Evolutionary conservation across 116 monocot genomes (phyloP).

Genomic region (Posidonia oceanica): DNA sequence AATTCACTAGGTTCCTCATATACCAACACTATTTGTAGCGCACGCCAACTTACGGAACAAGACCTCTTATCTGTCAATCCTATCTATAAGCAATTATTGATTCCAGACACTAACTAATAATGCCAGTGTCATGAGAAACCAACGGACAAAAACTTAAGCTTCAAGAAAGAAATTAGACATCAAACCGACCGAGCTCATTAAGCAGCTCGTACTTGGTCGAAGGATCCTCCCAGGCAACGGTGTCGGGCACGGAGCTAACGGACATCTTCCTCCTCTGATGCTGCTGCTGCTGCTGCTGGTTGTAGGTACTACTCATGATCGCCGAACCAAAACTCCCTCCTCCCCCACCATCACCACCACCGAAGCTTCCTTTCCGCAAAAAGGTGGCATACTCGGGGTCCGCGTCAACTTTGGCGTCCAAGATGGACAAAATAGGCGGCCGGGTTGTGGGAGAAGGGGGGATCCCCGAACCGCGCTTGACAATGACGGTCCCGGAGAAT

Average conservation of each 20-base stretch:
- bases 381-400: slow-evolving; percentile 40
- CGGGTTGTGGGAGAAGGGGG: slow-evolving; percentile 17
- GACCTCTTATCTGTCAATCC: too few relatives aligned
- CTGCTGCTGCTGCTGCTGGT: slow-evolving; percentile 33
- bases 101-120: too few relatives aligned
- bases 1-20: too few relatives aligned
- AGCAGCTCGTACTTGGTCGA: slow-evolving; percentile 94
- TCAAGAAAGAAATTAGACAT: neutral
- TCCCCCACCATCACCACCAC: slow-evolving; percentile 13
- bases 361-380: slow-evolving; percentile 27
- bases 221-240: slow-evolving; percentile 78
- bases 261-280: slow-evolving; percentile 68
- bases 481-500: slow-evolving; percentile 51
- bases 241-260: slow-evolving; percentile 86
- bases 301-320: slow-evolving; percentile 10
- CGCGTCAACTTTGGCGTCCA: slow-evolving; percentile 36
- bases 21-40: too few relatives aligned
- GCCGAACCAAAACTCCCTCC: slow-evolving; percentile 22
- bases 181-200: slow-evolving; percentile 75
- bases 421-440: slow-evolving; percentile 20
- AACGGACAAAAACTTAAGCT: too few relatives aligned
- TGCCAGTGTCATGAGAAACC: too few relatives aligned
- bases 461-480: slow-evolving; percentile 30
- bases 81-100: too few relatives aligned
- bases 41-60: too few relatives aligned